phyloP scores from a whole-genome alignment of 306 rosid genomes.

The Trifolium repens region DNA sequence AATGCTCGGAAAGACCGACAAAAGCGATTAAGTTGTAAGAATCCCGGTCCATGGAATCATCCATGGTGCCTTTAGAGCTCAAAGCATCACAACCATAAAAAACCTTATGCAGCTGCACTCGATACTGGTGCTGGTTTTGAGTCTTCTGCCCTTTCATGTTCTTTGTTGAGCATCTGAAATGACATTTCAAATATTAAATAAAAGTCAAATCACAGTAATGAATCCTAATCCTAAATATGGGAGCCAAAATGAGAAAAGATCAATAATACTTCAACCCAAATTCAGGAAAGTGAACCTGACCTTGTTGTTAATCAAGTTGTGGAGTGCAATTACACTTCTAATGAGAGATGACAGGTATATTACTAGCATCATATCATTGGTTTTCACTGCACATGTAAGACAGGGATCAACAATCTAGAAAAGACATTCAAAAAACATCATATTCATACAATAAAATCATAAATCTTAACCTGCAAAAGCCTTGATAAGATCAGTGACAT shows the following conservation, averaged over 20 bases:
- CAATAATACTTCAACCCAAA: slow-evolving; percentile 7
- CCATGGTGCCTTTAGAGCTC: slow-evolving; percentile 8
- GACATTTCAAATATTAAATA: slow-evolving; percentile 21
- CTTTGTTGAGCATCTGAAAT: slow-evolving; percentile 64
- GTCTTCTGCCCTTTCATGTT: slow-evolving; percentile 59
- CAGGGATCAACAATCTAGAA: slow-evolving; percentile 33
- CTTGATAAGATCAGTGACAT: slow-evolving; percentile 56
- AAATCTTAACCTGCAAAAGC: slow-evolving; percentile 54
- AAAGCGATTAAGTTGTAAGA: slow-evolving; percentile 11
- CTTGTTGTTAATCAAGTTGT: slow-evolving; percentile 65
- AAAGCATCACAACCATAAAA: slow-evolving; percentile 12
- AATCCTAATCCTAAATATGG: slow-evolving; percentile 20
- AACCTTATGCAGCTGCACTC: slow-evolving; percentile 48
- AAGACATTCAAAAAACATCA: not conserved
- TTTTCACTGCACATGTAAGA: slow-evolving; percentile 52
- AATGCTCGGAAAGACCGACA: slow-evolving; percentile 21
- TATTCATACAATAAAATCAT: slow-evolving; percentile 5
- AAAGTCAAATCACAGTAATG: slow-evolving; percentile 24
- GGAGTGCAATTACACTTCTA: slow-evolving; percentile 61
- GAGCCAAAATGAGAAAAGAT: slow-evolving; percentile 16
- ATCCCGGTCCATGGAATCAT: slow-evolving; percentile 16
- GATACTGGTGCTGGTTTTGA: slow-evolving; percentile 52
- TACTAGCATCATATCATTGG: slow-evolving; percentile 66
- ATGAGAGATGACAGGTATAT: slow-evolving; percentile 60
- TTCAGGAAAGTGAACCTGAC: slow-evolving; percentile 42